A percentile compares a stretch with the other conserved stretches of the same genome.
Evolutionary conservation across 306 rosid species (phyloP).

Genomic region (Vicia sativa): DNA sequence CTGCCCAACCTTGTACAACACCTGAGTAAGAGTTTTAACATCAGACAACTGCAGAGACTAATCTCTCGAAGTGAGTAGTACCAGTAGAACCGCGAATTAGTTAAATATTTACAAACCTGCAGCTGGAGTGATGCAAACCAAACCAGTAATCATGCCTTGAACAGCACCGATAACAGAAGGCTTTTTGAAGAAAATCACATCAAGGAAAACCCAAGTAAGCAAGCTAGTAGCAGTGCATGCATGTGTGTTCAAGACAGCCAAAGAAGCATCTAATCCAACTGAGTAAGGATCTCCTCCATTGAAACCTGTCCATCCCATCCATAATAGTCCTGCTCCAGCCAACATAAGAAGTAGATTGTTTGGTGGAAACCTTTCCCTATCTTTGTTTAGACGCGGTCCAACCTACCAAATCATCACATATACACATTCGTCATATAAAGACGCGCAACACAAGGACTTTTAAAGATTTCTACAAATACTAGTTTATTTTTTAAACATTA

Average conservation of each 20-base stretch:
- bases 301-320: conserved; percentile 62
- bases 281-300: conserved; percentile 60
- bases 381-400: conserved; percentile 59
- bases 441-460: background rate
- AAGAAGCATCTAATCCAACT: conserved; percentile 44
- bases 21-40: conserved; percentile 28
- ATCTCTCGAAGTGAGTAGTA: too few relatives aligned
- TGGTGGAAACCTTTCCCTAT: conserved; percentile 60
- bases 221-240: conserved; percentile 62
- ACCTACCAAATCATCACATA: conserved; percentile 35
- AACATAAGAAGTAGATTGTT: conserved; percentile 54
- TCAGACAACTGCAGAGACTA: too few relatives aligned
- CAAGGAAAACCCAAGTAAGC: conserved; percentile 58
- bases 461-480: background rate
- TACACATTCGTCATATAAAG: background rate
- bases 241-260: conserved; percentile 53
- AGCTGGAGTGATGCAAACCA: conserved; percentile 59
- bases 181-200: conserved; percentile 48
- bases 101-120: conserved; percentile 44
- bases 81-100: too few relatives aligned
- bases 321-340: conserved; percentile 50
- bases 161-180: conserved; percentile 64
- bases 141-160: conserved; percentile 63
- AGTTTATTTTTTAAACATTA: too few relatives aligned
- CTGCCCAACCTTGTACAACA: conserved; percentile 61